Evolutionary conservation across 176 grass and related monocot genomes (phyloP).

Genomic region (Ensete ventricosum): DNA sequence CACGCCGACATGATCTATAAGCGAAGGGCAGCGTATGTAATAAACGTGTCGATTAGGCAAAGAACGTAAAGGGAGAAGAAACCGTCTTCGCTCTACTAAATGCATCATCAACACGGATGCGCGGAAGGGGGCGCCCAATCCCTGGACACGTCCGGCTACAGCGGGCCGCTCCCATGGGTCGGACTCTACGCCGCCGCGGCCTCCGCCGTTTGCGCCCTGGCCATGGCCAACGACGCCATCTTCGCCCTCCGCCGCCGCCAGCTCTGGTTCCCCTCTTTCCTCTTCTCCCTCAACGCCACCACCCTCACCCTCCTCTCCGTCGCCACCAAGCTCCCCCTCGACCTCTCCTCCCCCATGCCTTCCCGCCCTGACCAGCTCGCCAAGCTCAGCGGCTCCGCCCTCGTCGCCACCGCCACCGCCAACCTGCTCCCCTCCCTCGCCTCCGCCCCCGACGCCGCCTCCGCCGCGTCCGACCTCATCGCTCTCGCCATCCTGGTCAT

Average conservation of each 20-base stretch:
- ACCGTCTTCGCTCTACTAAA: no score
- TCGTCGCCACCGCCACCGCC: background rate
- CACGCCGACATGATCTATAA: no score
- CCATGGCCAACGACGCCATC: background rate
- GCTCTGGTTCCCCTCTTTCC: background rate
- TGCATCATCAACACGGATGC: no score
- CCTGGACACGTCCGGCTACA: background rate
- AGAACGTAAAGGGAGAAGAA: no score
- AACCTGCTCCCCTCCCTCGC: background rate
- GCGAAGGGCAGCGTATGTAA: no score
- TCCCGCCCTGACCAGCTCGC: background rate
- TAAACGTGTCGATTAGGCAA: no score
- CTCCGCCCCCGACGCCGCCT: background rate
- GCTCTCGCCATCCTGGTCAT: background rate
- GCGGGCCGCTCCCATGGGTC: background rate
- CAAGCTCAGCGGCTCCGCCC: slow-evolving; percentile 1
- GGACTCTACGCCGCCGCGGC: background rate
- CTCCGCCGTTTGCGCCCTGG: background rate
- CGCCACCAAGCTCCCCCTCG: background rate
- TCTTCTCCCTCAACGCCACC: slow-evolving; percentile 4
- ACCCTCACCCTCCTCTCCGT: background rate
- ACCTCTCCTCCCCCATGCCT: background rate
- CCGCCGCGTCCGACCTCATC: background rate
- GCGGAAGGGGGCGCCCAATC: no score
- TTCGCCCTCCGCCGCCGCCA: background rate